These are phyloP conservation scores for Nigrospora osmanthi DNA, from an alignment of 2,329 filamentous ascomycete species.

Conservation along the genomic window DNA sequence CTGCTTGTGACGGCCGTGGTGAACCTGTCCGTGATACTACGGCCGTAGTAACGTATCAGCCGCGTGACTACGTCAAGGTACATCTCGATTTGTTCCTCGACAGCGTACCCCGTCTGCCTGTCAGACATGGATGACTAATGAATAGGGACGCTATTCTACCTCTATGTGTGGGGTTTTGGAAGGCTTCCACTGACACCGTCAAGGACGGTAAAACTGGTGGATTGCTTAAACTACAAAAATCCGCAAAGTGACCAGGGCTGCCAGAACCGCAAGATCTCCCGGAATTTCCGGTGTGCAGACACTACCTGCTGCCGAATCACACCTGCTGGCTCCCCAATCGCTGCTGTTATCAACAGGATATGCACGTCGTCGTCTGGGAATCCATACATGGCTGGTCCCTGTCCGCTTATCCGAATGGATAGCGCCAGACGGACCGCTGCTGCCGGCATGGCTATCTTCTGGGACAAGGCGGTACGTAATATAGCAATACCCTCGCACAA, in stretches of 20 bases:
- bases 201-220: too few species aligned
- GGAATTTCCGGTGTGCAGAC: background rate
- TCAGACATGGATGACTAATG: background rate
- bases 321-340: background rate
- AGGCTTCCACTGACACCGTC: background rate
- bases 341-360: background rate
- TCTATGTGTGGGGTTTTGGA: background rate
- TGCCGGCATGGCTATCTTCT: slow-evolving; percentile 29
- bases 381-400: background rate
- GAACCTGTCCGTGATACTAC: background rate
- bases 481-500: slow-evolving; percentile 8
- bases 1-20: too few species aligned
- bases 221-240: too few species aligned
- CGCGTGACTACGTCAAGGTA: background rate
- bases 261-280: too few species aligned
- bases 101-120: background rate
- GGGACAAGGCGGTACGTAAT: slow-evolving; percentile 19
- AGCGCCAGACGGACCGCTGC: slow-evolving; percentile 25
- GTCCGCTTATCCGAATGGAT: background rate
- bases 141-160: too few species aligned
- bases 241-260: too few species aligned
- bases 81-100: background rate
- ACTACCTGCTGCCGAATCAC: background rate
- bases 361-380: background rate
- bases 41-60: background rate